Percentiles rank a stretch among this genome's conserved stretches.
Evolutionary conservation across 176 grass and related monocot species (phyloP).

Genomic region (Oryza coarctata): DNA sequence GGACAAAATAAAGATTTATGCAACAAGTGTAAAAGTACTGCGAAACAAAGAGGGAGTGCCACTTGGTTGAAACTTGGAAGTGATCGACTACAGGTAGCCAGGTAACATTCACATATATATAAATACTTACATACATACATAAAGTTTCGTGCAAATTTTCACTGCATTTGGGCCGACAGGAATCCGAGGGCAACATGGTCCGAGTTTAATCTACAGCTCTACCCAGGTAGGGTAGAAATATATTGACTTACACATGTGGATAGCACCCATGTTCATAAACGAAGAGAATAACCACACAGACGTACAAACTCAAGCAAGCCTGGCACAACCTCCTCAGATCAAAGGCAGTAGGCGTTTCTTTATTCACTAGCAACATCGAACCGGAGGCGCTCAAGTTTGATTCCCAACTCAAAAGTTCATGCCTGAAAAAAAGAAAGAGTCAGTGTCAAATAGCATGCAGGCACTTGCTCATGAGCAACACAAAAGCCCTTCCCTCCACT

Average conservation of each 20-base stretch:
- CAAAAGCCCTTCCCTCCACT: no score
- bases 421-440: conserved; percentile 28
- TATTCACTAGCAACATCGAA: background rate
- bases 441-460: background rate
- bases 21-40: background rate
- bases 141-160: background rate
- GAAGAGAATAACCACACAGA: background rate
- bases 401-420: conserved; percentile 9
- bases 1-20: no score
- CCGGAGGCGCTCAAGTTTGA: background rate
- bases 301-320: background rate
- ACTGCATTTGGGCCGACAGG: background rate
- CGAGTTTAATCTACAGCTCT: background rate
- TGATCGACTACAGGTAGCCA: background rate
- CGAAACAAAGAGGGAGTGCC: no score
- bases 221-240: conserved; percentile 16
- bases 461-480: no score
- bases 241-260: conserved; percentile 34
- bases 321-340: background rate
- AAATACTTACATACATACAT: background rate
- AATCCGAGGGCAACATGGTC: background rate
- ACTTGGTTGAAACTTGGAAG: background rate
- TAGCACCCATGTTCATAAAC: background rate
- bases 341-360: background rate
- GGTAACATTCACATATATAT: background rate